Percentiles rank a stretch among this genome's conserved stretches.
Evolutionary conservation across 805 yeast genomes (phyloP).

Genomic region (Lachancea quebecensis): DNA sequence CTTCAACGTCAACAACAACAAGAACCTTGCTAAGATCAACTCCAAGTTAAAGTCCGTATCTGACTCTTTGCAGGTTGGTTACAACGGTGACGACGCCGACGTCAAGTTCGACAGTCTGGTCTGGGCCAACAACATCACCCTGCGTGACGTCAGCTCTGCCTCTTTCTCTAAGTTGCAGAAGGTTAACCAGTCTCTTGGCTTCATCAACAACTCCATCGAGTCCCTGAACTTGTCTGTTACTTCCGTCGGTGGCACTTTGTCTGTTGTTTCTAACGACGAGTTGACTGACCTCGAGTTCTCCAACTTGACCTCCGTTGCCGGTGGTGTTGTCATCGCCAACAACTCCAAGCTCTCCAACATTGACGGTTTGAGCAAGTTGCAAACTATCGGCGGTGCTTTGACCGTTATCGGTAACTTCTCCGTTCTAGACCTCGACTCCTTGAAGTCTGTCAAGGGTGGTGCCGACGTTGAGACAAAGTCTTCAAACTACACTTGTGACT

Average conservation of each 20-base stretch:
- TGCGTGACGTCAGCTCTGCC: slow-evolving; percentile 72
- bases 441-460: slow-evolving; percentile 86
- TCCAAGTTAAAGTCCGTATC: slow-evolving; percentile 71
- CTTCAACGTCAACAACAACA: slow-evolving; percentile 89
- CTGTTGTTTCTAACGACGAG: slow-evolving; percentile 66
- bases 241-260: slow-evolving; percentile 72
- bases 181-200: slow-evolving; percentile 77
- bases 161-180: slow-evolving; percentile 59
- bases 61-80: slow-evolving; percentile 68
- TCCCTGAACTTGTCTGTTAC: slow-evolving; percentile 49
- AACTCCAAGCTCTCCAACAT: slow-evolving; percentile 64
- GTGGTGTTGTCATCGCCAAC: slow-evolving; percentile 88
- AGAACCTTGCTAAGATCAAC: slow-evolving; percentile 60
- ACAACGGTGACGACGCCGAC: slow-evolving; percentile 73
- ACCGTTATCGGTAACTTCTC: slow-evolving; percentile 72
- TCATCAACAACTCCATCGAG: slow-evolving; percentile 64
- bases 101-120: slow-evolving; percentile 61
- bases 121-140: slow-evolving; percentile 83
- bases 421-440: slow-evolving; percentile 66
- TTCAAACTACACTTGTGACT: slow-evolving; percentile 68
- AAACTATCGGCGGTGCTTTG: slow-evolving; percentile 83
- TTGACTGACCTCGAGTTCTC: slow-evolving; percentile 65
- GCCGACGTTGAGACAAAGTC: slow-evolving; percentile 71
- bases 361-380: slow-evolving; percentile 66
- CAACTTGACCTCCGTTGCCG: slow-evolving; percentile 68